Conservation (phyloP, 768 basidiomycete genomes). For the Favolaschia claudopus region DNA sequence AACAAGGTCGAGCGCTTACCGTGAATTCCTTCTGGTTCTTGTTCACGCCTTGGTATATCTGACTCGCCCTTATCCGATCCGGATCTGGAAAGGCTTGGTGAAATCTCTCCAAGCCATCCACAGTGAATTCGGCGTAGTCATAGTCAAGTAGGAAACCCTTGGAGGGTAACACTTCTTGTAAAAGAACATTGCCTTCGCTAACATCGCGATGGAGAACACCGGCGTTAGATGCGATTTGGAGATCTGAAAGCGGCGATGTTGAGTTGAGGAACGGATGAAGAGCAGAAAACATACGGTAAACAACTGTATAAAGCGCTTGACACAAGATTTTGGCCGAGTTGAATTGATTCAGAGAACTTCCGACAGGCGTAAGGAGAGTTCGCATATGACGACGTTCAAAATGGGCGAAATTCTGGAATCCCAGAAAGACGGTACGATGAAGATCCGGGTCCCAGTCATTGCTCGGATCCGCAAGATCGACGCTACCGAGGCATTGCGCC, state of each 20-base stretch:
- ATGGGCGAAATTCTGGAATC: too few relatives aligned
- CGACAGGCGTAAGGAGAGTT: conserved; percentile 11
- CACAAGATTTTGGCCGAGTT: background rate
- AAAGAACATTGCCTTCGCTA: conserved; percentile 20
- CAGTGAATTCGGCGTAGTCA: conserved; percentile 19
- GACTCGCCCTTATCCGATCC: background rate
- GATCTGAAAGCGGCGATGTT: background rate
- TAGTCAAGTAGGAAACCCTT: conserved; percentile 17
- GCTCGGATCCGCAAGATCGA: conserved; percentile 12
- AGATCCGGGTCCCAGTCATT: background rate
- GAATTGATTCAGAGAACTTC: background rate
- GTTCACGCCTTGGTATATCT: background rate
- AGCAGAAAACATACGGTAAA: background rate
- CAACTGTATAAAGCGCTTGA: background rate
- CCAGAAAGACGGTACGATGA: background rate
- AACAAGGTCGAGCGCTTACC: too few relatives aligned
- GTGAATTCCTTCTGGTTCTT: conserved; percentile 11
- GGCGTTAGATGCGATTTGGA: background rate
- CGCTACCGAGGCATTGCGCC: conserved; percentile 14
- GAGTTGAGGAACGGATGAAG: background rate
- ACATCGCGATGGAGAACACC: conserved; percentile 19
- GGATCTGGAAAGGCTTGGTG: background rate
- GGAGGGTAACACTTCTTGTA: background rate
- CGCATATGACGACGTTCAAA: conserved; percentile 9
- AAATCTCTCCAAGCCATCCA: background rate